Evolutionary conservation across 768 basidiomycete genomes (phyloP), one percentile per base, ranked within the genome.

Genomic region (Lentinula aciculospora): DNA sequence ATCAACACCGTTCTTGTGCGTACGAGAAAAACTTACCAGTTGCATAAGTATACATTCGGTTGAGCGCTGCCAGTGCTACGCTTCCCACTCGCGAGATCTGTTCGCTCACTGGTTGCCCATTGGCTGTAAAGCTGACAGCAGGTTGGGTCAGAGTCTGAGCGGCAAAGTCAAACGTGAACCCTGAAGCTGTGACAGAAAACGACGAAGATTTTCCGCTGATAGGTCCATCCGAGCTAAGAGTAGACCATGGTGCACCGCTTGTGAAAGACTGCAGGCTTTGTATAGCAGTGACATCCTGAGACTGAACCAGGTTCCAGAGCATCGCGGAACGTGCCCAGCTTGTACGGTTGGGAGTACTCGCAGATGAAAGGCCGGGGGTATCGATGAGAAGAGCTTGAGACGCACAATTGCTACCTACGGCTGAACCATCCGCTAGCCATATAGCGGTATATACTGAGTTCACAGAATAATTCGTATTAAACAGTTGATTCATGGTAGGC

Each of bases 1-100:
- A 51, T 36, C 34, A 53, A 13, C 6, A 15, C 10, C 25, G 13
- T n/a, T 3, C 12, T 36, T 3, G 36, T 12, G 12, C 2, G 13
- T 3, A 15, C 23, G 40, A 10, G 27, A 6, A 48, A 58, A 29
- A 64, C 80, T 58, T 66, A 86, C 86, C 85, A 57, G 71, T 69
- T 19, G 86, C 82, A 71, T 73, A 82, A 17, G 74, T 76, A 65
- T 84, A 85, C 77, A 86, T 82, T 42, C 78, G 74, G 65, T 87
- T 79, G 58, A 87, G 65, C 4, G 76, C 70, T 21, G 68, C 59
- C 39, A 64, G 67, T 23, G 77, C 75, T 25, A 60, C 68, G 12
- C 67, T 61, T 42, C 75, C 71, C 31, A 84, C 72, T 61, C 74
- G 64, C 0, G 72, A 66, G 29, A 79, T 68, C 66, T 87, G 83